Base-by-base conservation (phyloP, 345 rosid genomes). In the Durio zibethinus region DNA sequence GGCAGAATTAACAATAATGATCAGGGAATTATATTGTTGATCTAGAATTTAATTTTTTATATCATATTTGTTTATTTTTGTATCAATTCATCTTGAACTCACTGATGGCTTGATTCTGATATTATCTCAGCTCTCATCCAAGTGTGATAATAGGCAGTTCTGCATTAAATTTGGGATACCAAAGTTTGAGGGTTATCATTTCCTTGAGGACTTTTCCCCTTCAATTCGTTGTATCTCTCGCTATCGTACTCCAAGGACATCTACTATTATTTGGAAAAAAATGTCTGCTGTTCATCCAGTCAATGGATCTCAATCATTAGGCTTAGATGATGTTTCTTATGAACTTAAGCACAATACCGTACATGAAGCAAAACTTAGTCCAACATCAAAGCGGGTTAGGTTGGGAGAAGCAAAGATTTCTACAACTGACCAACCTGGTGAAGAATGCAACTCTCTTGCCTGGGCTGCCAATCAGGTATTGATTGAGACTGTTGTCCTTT, bases 81-180 rank as follows among this genome's bases (percentile, higher is more conserved):
- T 27, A 31, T 29, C n/a, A 8, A 20, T 40, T 75, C 43, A 43
- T 75, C 15, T 47, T 43, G 31, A 47, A 21, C 27, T 74, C 69
- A 40, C 15, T 2, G 43, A 59, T 75, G 57, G 1, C 25, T 45
- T 56, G 65, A 18, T 66, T 76, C 77, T 43, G 14, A 73, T 79
- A 53, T 76, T 66, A 23, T 77, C 72, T 80, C 90, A 92, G 97
- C 98, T 90, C 68, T 94, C 97, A 68, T 90, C 94, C 75, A 87
- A 88, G 84, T 87, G 89, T 67, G 98, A 94, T 36, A 88, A 90
- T 82, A 90, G 90, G 84, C 79, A 90, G 79, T 92, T 94, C 81
- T 73, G 87, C 72, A 80, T 94, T 77, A 92, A 85, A 79, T 88
- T 94, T 70, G 86, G 85, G 79, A 79, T 89, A 71, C 82, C 82